Conservation (phyloP, 208 protist genomes). For the Acanthamoeba healyi region DNA sequence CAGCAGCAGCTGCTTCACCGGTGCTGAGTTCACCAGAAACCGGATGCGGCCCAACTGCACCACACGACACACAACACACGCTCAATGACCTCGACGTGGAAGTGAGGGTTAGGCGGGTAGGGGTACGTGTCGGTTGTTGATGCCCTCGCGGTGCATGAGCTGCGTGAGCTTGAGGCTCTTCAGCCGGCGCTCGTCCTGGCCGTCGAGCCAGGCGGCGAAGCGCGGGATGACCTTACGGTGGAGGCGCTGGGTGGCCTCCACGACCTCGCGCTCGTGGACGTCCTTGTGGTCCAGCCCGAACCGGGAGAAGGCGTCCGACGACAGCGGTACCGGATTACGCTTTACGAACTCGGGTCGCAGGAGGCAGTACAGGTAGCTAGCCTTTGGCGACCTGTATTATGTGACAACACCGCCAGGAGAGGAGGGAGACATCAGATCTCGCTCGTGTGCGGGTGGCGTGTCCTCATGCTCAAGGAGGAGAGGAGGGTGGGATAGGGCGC, state of each 20-base stretch:
- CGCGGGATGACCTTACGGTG: constrained; percentile 28
- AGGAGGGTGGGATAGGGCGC: no score
- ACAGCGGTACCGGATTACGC: background rate
- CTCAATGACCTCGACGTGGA: no score
- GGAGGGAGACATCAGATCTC: no score
- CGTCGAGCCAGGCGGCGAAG: constrained; percentile 6
- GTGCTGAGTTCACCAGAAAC: background rate
- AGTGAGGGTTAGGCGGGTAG: background rate
- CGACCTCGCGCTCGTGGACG: constrained; percentile 17
- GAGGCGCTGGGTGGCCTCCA: constrained; percentile 47
- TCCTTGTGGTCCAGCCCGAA: constrained; percentile 20
- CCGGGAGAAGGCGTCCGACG: constrained; percentile 31
- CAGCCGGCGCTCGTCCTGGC: background rate
- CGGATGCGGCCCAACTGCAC: constrained; percentile 12
- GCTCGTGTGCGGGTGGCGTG: no score
- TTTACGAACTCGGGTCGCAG: constrained; percentile 37
- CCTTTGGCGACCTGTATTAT: background rate
- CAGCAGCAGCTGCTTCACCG: constrained; percentile 41
- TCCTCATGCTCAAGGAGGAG: no score
- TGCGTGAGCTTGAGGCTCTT: background rate
- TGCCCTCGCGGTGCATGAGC: constrained; percentile 17
- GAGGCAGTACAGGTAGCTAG: constrained; percentile 47
- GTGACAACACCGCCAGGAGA: no score
- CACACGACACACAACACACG: no score
- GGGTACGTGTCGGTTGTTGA: constrained; percentile 43